Base-by-base conservation (phyloP, 805 yeast genomes). In the Nematodospora valgi region DNA sequence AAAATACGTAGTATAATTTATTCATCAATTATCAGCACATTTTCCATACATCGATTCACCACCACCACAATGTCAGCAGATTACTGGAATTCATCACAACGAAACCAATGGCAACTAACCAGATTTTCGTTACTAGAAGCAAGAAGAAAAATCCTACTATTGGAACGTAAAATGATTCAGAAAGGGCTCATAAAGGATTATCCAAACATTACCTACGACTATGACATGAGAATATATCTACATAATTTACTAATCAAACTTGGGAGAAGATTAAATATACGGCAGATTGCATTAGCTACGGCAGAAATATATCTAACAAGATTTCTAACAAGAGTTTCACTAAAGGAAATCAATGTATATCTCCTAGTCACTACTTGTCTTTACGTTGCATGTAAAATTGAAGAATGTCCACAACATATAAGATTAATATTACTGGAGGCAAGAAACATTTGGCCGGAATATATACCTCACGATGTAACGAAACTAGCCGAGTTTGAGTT, bases 401-500 rank as follows among this genome's bases (percentile, higher is more conserved):
- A 93, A 56, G 98, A 93, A 58, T 82, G 86, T 47, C 98, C 98
- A 1, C 95, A 85, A 51, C 97, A 93, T 53, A 87, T 93, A 7
- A 64, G 96, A 37, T 76, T 89, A 1, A 72, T 93, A 7, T 76
- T 86, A 15, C 71, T 80, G 13, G 98, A 91, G 53, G 93, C 97
- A 2, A 64, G 96, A 35, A 82, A 82, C 24, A 62, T 87, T 25
- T 91, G 98, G 98, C 97, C 98, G 0, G 96, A 89, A 51, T 86
- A 80, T 49, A 82, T 91, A 23, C 95, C 97, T 0, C 87, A 84
- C 39, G 98, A 91, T 55, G 77, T 88, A 12, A 82, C 95, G 19
- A 86, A 86, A 51, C 68, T 93, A 11, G 97, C 98, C 0, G 98
- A 93, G 54, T 86, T 94, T 60, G 98, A 93, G 59, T 93, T 93